Evolutionary conservation across 2,329 filamentous ascomycete species (phyloP).

Genomic region (Myriosclerotinia duriaeana): DNA sequence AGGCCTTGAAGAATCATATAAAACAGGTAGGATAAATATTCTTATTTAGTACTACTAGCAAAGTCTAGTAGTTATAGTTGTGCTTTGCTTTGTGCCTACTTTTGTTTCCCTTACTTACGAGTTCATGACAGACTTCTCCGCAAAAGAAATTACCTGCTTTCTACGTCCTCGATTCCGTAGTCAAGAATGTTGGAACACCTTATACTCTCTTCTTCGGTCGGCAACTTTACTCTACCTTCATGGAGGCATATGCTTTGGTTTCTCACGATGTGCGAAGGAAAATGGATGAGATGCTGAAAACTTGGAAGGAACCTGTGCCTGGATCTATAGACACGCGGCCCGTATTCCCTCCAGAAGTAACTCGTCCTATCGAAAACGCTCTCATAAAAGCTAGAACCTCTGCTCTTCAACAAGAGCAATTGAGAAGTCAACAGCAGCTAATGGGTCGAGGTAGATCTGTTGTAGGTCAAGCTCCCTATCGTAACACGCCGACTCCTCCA

Average conservation of each 20-base stretch:
- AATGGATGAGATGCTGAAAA: conserved; percentile 96
- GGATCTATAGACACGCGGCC: conserved; percentile 90
- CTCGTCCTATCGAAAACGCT: conserved; percentile 89
- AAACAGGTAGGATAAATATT: conserved; percentile 69
- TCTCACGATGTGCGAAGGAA: conserved; percentile 79
- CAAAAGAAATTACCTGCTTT: conserved; percentile 90
- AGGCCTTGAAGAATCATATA: conserved; percentile 89
- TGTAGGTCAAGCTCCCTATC: conserved; percentile 59
- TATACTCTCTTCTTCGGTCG: conserved; percentile 94
- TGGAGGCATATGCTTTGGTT: conserved; percentile 92
- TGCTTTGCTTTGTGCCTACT: conserved; percentile 33
- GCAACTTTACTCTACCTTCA: conserved; percentile 90
- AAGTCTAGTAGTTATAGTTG: conserved; percentile 27
- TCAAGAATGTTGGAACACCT: conserved; percentile 97
- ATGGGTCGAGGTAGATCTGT: conserved; percentile 52
- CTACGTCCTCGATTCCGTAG: conserved; percentile 96
- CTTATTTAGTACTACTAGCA: conserved; percentile 36
- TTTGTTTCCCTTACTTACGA: conserved; percentile 34
- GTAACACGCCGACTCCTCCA: conserved; percentile 74
- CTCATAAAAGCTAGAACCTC: conserved; percentile 74
- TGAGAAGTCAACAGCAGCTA: conserved; percentile 56
- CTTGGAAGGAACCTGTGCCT: conserved; percentile 95
- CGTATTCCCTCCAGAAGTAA: conserved; percentile 85
- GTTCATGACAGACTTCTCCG: conserved; percentile 67
- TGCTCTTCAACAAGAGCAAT: conserved; percentile 58